phyloP scores from a whole-genome alignment of 164 flowering plant species.

The Platanus orientalis region DNA sequence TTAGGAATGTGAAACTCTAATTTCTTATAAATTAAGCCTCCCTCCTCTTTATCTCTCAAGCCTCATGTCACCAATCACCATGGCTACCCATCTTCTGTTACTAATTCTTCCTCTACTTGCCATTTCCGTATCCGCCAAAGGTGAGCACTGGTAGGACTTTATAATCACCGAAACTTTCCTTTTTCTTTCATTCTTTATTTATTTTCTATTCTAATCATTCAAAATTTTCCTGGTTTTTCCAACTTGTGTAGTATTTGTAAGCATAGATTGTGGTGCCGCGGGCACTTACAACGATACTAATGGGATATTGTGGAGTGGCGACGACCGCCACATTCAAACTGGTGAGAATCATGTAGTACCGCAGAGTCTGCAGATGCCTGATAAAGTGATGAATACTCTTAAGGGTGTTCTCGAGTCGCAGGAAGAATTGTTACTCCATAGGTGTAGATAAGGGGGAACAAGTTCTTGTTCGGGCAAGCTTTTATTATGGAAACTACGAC shows the following conservation, averaged over 20 bases:
- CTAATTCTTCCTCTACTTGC: background rate
- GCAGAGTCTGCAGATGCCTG: background rate
- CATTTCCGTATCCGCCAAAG: background rate
- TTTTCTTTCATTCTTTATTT: no score
- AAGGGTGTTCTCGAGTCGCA: conserved; percentile 25
- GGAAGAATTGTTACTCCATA: conserved; percentile 34
- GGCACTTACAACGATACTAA: conserved; percentile 14
- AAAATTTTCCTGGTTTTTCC: background rate
- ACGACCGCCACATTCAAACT: conserved; percentile 11
- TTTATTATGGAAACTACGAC: no score
- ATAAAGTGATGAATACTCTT: conserved; percentile 24
- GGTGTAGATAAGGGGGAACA: conserved; percentile 3
- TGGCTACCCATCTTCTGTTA: conserved; percentile 6
- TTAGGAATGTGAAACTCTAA: no score
- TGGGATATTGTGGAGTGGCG: conserved; percentile 21
- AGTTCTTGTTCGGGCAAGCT: conserved; percentile 9
- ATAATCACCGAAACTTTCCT: background rate
- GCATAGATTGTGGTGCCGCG: conserved; percentile 34
- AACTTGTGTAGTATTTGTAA: conserved; percentile 22
- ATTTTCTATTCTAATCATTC: no score
- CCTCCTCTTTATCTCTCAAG: no score
- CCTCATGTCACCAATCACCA: no score
- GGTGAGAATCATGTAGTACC: conserved; percentile 21
- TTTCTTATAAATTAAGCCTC: no score
- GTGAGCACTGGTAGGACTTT: background rate